Conservation (phyloP, 2,329 filamentous ascomycete species). For the Neofusicoccum ribis region DNA sequence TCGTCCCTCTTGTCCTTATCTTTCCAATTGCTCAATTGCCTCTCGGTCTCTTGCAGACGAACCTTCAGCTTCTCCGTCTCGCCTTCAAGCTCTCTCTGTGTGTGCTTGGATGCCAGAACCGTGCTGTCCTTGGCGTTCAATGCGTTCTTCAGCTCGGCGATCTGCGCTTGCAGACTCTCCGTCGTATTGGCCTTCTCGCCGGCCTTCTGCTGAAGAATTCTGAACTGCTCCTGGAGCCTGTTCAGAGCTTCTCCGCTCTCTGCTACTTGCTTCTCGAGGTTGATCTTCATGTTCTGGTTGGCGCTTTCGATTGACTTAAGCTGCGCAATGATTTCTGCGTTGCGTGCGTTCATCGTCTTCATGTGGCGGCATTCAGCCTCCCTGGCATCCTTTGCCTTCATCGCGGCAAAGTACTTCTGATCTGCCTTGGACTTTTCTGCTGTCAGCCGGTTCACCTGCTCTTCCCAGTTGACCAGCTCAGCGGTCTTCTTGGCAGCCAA, state of each 20-base stretch:
- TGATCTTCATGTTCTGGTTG: conserved; percentile 72
- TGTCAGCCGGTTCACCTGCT: conserved; percentile 69
- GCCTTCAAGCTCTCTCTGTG: conserved; percentile 61
- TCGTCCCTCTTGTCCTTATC: conserved; percentile 53
- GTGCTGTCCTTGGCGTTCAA: conserved; percentile 75
- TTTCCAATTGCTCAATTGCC: conserved; percentile 84
- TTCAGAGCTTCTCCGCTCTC: conserved; percentile 79
- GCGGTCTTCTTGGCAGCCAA: conserved; percentile 84
- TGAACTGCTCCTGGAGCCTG: conserved; percentile 70
- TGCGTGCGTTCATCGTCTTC: conserved; percentile 81
- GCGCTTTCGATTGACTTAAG: conserved; percentile 86
- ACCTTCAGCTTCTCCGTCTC: conserved; percentile 80
- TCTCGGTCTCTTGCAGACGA: conserved; percentile 74
- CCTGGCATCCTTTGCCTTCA: conserved; percentile 87
- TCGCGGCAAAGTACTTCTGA: conserved; percentile 94
- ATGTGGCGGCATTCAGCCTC: conserved; percentile 78
- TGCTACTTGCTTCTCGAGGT: conserved; percentile 85
- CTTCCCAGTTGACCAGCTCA: conserved; percentile 74
- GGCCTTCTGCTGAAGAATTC: conserved; percentile 70
- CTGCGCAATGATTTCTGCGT: conserved; percentile 88
- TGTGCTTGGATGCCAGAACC: conserved; percentile 62
- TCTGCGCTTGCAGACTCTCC: conserved; percentile 73
- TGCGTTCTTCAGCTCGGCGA: conserved; percentile 71
- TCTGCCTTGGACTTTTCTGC: conserved; percentile 96
- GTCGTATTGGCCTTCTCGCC: conserved; percentile 68